Conservation (phyloP, 2,329 filamentous ascomycete genomes). For the Myriangium duriaei region DNA sequence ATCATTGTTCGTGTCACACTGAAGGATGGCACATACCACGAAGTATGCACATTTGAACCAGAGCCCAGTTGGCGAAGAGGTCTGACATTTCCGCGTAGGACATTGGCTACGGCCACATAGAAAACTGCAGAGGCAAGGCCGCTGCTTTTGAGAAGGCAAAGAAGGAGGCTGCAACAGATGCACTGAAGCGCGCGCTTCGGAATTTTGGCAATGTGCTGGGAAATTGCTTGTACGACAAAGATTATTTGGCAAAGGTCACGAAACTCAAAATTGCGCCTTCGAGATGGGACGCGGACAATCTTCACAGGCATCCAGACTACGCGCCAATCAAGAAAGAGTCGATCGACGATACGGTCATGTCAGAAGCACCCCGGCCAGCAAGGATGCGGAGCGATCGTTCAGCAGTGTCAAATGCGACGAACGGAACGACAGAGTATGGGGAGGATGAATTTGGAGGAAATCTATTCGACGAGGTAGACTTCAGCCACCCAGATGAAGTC, state of each 20-base stretch:
- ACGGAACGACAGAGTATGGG: conserved; percentile 28
- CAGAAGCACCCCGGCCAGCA: conserved; percentile 7
- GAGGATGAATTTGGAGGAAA: conserved; percentile 46
- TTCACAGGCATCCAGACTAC: conserved; percentile 73
- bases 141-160: conserved; percentile 97
- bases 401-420: conserved; percentile 19
- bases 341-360: conserved; percentile 13
- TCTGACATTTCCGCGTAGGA: conserved; percentile 45
- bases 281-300: conserved; percentile 64
- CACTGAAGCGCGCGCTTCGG: conserved; percentile 72
- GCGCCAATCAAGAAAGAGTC: conserved; percentile 47
- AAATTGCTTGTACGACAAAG: conserved; percentile 98
- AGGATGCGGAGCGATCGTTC: conserved; percentile 23
- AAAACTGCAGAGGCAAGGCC: conserved; percentile 91
- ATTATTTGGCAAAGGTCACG: conserved; percentile 79
- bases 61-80: conserved; percentile 1
- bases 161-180: conserved; percentile 95
- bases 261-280: conserved; percentile 72
- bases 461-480: conserved; percentile 44
- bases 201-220: conserved; percentile 94
- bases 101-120: conserved; percentile 90
- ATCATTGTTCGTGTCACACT: conserved; percentile 85
- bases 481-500: conserved; percentile 64
- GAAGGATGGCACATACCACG: conserved; percentile 88
- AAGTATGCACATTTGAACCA: conserved; percentile 33